phyloP scores from a whole-genome alignment of 805 yeast species.

The Wickerhamomyces chambardii region DNA sequence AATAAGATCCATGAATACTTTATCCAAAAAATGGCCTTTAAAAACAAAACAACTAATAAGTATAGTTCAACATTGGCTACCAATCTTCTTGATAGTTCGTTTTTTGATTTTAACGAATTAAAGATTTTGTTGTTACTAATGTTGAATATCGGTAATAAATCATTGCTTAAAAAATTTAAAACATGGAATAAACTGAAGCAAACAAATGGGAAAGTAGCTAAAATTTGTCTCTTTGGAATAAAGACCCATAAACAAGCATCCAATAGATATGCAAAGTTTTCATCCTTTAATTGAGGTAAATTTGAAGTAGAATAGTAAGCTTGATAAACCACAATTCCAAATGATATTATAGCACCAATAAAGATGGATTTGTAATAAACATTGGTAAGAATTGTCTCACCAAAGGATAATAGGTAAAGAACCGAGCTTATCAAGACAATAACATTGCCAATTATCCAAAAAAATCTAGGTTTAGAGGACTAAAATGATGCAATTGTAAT shows the following conservation, averaged over 20 bases:
- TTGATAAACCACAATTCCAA: neutral
- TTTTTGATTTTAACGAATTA: conserved; percentile 39
- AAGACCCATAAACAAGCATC: conserved; percentile 46
- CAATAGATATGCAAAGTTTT: conserved; percentile 64
- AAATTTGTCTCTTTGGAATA: conserved; percentile 46
- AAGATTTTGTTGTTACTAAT: conserved; percentile 22
- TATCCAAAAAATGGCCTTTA: conserved; percentile 52
- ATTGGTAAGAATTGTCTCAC: too few relatives aligned
- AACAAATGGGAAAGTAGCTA: conserved; percentile 66
- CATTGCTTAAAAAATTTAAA: conserved; percentile 57
- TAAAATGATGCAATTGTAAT: too few relatives aligned
- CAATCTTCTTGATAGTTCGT: conserved; percentile 47
- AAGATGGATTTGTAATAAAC: neutral
- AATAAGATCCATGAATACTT: conserved; percentile 54
- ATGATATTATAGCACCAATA: neutral
- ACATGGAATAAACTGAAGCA: conserved; percentile 79
- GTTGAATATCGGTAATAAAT: conserved; percentile 52
- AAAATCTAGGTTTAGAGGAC: neutral
- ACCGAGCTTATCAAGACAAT: neutral
- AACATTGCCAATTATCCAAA: neutral
- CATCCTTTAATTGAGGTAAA: conserved; percentile 29
- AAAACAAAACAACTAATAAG: conserved; percentile 29
- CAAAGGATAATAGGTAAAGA: neutral
- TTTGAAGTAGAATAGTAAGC: neutral
- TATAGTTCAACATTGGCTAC: conserved; percentile 53